These are phyloP conservation scores for Torrubiella hemipterigena DNA, from an alignment of 2,329 filamentous ascomycete species.

Conservation along the genomic window DNA sequence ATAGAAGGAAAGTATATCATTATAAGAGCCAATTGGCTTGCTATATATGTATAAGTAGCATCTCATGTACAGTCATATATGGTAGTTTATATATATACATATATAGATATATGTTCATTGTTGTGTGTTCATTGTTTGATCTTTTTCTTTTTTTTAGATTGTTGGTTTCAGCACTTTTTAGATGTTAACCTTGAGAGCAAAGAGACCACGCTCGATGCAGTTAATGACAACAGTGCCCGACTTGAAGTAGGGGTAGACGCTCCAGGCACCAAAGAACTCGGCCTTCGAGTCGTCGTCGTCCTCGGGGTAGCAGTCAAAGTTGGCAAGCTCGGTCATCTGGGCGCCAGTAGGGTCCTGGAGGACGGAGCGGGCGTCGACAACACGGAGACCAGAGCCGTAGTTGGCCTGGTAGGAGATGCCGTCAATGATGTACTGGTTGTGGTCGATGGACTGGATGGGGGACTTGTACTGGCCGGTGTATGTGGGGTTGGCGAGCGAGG, in stretches of 20 bases:
- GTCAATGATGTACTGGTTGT: constrained; percentile 31
- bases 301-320: constrained; percentile 34
- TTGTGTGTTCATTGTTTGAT: not conserved
- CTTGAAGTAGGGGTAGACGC: constrained; percentile 29
- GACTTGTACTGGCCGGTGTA: constrained; percentile 27
- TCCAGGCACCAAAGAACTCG: constrained; percentile 28
- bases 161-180: too few species aligned
- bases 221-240: constrained; percentile 31
- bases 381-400: constrained; percentile 30
- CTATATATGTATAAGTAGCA: too few species aligned
- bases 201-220: constrained; percentile 33
- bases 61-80: too few species aligned
- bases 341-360: constrained; percentile 24
- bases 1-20: too few species aligned
- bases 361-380: constrained; percentile 18
- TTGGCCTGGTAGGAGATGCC: constrained; percentile 30
- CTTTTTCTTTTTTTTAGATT: not conserved
- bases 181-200: constrained; percentile 24
- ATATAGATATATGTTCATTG: not conserved
- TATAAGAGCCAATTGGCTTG: too few species aligned
- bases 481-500: constrained; percentile 24
- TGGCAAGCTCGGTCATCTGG: constrained; percentile 26
- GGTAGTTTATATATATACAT: too few species aligned
- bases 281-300: constrained; percentile 21
- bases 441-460: constrained; percentile 22